phyloP scores from a whole-genome alignment of 2,329 filamentous ascomycete genomes.

The Didymella glomerata region DNA sequence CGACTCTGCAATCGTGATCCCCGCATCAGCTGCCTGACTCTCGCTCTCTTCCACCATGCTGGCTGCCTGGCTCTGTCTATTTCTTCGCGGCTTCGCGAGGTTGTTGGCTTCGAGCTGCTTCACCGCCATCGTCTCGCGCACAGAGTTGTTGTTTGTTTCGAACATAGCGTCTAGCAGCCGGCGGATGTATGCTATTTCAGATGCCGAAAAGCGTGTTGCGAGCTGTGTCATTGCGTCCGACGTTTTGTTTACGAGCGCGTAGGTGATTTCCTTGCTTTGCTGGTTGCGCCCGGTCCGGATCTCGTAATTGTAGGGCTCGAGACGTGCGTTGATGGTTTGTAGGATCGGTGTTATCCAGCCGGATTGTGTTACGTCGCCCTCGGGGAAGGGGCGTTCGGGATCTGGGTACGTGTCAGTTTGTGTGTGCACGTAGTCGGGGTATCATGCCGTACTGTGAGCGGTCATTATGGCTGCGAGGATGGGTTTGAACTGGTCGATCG shows the following conservation, averaged over 20 bases:
- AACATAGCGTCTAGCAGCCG: slow-evolving; percentile 91
- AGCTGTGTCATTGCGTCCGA: slow-evolving; percentile 87
- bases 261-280: slow-evolving; percentile 69
- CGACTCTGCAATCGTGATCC: slow-evolving; percentile 79
- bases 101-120: slow-evolving; percentile 80
- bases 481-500: slow-evolving; percentile 74
- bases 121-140: slow-evolving; percentile 85
- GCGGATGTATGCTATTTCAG: slow-evolving; percentile 91
- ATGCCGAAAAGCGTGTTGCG: slow-evolving; percentile 78
- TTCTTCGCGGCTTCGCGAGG: slow-evolving; percentile 60
- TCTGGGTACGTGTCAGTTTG: slow-evolving; percentile 27
- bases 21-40: slow-evolving; percentile 54
- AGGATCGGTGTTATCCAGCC: slow-evolving; percentile 75
- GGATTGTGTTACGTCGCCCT: slow-evolving; percentile 69
- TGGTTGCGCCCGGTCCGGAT: slow-evolving; percentile 81
- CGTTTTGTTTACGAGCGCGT: slow-evolving; percentile 79
- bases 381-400: slow-evolving; percentile 57
- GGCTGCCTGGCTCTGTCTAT: slow-evolving; percentile 40
- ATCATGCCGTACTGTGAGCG: slow-evolving; percentile 57
- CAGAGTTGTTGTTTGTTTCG: slow-evolving; percentile 80
- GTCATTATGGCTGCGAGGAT: slow-evolving; percentile 79
- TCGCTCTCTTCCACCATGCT: slow-evolving; percentile 21
- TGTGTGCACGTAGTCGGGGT: not conserved
- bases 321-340: slow-evolving; percentile 71
- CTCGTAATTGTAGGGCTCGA: slow-evolving; percentile 86